Base-by-base conservation (phyloP, 805 yeast species). In the Saturnispora sanitii region DNA sequence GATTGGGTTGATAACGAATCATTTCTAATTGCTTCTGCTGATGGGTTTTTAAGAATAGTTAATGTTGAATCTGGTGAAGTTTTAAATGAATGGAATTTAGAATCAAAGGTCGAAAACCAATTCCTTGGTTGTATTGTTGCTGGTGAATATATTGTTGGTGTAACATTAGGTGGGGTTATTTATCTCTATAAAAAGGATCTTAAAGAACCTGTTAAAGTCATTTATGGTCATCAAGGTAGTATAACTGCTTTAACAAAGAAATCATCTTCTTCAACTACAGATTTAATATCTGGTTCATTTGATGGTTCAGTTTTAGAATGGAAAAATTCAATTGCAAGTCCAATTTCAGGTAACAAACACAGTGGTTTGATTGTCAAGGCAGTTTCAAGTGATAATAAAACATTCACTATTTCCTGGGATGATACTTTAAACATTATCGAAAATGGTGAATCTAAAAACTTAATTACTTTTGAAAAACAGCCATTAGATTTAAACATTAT, bases 11-110 rank as follows among this genome's bases (percentile, higher is more conserved):
- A 68, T 38, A 65, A 66, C 21, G 76, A 71, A 48, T 66, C 76
- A 2, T 83, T 88, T 55, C 82, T 79, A 18, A 84, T 96, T 4
- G 74, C 83, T 9, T 79, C 95, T 13, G 92, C 96, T 1, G 97
- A 92, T 61, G 73, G 75, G 26, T 62, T 81, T 4, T 67, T 88
- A 32, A 82, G 83, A 54, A 53, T 75, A 15, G 83, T 90, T 79
- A 68, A 67, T 45, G 66, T 67, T 18, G 70, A 65, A 22, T 29
- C 41, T 17, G 71, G 71, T 22, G 62, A 68, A 42, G 49, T 65
- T 11, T 35, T 67, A 5, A 62, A 71, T 35, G 67, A 71, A 4
- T 83, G 86, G 79, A 53, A 52, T 4, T 58, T 75, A 19, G 67
- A 66, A 7, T 60, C 60, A 29, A 52, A 64, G 6, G 59, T 83